Evolutionary conservation across 768 basidiomycete species (phyloP), one percentile per base, ranked within the genome.

Genomic region (Rhodosporidiobolus odoratus): DNA sequence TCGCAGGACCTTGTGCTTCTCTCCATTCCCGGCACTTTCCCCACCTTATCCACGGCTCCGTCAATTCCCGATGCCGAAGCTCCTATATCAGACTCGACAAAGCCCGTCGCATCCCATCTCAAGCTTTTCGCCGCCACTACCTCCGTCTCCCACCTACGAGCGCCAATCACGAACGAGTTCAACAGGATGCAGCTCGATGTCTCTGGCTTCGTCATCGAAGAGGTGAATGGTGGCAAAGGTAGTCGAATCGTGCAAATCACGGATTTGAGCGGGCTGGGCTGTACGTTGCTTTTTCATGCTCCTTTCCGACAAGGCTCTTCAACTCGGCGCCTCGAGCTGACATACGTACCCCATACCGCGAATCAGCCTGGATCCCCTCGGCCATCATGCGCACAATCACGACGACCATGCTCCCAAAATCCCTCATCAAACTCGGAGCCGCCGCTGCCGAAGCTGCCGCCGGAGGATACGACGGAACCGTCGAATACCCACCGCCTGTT

Each of bases 201-300:
- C 3, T 73, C 71, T 3, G 76, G 76, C 8, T 77, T 77, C 72
- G 0, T 77, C 30, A 67, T 70, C 16, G 75, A 75, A 52, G 72
- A 75, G 30, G 65, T 47, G 27, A 66, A 53, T 1, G 62, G 38
- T 7, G 75, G 75, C 2, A 41, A 16, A 19, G 76, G 74, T 8
- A 69, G 70, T 34, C 50, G 54, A 34, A 66, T 77, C 9, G 59
- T 69, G 1, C 76, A 77, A 62, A 68, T 77, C 34, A 75, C 73
- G 16, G 76, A 77, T 40, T 34, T 77, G 25, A 57, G 50, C 8
- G 72, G 71, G n/a, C 58, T 77, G 1, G 76, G 76, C 0, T 71
- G 71, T 73, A 52, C 30, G 76, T 68, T 21, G 7, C 38, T 25
- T 25, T 59, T 19, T 38, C 15, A 16, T 37, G 30, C 60, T n/a